A percentile compares a stretch with the other conserved stretches of the same genome.
Evolutionary conservation across 345 rosid species (phyloP).

Genomic region (Sisymbrium irio): DNA sequence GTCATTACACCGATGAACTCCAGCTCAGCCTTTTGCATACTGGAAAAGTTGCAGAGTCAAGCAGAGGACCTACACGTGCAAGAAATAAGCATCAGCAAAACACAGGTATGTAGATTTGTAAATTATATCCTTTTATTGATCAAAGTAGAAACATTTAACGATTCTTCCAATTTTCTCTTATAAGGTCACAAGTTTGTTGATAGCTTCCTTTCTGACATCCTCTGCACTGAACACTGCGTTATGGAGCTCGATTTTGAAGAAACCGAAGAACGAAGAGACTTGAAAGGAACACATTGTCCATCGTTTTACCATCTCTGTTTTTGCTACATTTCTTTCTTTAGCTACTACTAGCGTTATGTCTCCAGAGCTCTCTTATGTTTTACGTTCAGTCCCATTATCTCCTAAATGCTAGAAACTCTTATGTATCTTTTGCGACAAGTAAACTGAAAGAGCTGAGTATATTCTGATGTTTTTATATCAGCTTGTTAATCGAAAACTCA

Average conservation of each 20-base stretch:
- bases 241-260: neutral
- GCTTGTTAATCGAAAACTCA: too few species aligned
- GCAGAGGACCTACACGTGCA: neutral
- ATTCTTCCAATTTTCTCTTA: neutral
- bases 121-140: too few species aligned
- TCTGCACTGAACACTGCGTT: constrained; percentile 11
- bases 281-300: neutral
- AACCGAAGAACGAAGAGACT: neutral
- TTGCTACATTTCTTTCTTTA: neutral
- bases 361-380: too few species aligned
- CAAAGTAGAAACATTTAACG: neutral
- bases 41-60: neutral
- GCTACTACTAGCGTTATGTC: neutral
- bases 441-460: too few species aligned
- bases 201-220: constrained; percentile 17
- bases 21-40: neutral
- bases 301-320: neutral
- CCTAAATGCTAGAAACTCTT: neutral
- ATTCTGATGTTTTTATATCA: too few species aligned
- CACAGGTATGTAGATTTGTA: neutral
- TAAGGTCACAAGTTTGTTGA: neutral
- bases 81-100: neutral
- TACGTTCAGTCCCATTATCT: neutral
- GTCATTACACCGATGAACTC: neutral
- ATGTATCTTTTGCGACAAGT: too few species aligned